Evolutionary conservation across 495 filamentous ascomycete genomes (phyloP).

Genomic region (Lasiosphaeria miniovina): DNA sequence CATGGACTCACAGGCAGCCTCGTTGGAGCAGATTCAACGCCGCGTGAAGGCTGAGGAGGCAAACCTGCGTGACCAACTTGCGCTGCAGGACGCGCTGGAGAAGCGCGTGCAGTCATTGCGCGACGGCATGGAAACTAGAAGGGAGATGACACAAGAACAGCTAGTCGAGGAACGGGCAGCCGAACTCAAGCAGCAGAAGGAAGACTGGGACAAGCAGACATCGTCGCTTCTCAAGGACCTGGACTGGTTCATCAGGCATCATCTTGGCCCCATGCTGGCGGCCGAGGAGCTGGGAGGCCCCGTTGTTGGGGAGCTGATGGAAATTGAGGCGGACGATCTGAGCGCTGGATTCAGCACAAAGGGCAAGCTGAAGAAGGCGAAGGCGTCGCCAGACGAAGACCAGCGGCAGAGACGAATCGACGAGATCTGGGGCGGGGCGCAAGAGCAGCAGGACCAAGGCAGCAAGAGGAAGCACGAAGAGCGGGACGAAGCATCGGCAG

Average conservation of each 20-base stretch:
- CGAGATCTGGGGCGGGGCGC: constrained; percentile 59
- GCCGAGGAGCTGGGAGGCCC: constrained; percentile 85
- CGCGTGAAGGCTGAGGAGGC: constrained; percentile 58
- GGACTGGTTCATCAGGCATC: constrained; percentile 67
- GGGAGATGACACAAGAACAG: constrained; percentile 56
- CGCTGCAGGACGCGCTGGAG: constrained; percentile 51
- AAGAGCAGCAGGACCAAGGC: constrained; percentile 26
- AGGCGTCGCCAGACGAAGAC: constrained; percentile 41
- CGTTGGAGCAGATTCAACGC: constrained; percentile 51
- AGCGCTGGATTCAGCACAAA: constrained; percentile 69
- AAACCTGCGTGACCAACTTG: constrained; percentile 62
- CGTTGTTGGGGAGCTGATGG: constrained; percentile 70
- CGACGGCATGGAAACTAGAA: constrained; percentile 49
- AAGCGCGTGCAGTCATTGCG: constrained; percentile 50
- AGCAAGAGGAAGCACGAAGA: constrained; percentile 31
- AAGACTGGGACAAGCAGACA: constrained; percentile 54
- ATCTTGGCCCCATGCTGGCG: constrained; percentile 76
- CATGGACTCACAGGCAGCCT: constrained; percentile 51
- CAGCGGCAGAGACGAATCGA: constrained; percentile 69
- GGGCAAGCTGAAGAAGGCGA: constrained; percentile 65
- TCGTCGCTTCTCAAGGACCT: constrained; percentile 58
- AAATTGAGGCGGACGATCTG: constrained; percentile 55
- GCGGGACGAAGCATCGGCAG: constrained; percentile 60
- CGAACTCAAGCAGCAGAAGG: constrained; percentile 56
- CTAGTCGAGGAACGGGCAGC: constrained; percentile 56